Percentiles rank a stretch among this genome's conserved stretches.
Conservation (phyloP, 108 stramenopile genomes). For the Cyclotella kingstonii region DNA sequence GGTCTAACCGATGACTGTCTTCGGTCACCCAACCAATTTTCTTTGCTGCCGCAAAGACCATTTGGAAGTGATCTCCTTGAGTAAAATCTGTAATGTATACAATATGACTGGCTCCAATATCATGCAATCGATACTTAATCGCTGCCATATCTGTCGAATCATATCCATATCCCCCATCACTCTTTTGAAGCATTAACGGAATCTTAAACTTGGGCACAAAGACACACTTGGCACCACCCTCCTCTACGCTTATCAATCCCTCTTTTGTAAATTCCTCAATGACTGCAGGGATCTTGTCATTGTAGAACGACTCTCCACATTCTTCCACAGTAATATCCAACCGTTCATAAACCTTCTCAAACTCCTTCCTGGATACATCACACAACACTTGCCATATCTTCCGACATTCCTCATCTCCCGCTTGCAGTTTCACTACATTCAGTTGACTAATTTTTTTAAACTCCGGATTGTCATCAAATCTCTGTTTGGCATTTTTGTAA, state of each 20-base stretch:
- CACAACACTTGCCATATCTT: slow-evolving; percentile 94
- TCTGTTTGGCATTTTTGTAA: slow-evolving; percentile 96
- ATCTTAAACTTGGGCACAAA: slow-evolving; percentile 83
- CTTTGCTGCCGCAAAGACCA: slow-evolving; percentile 92
- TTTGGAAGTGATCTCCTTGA: slow-evolving; percentile 94
- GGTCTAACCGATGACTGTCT: slow-evolving; percentile 75
- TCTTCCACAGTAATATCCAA: slow-evolving; percentile 91
- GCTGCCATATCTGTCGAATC: slow-evolving; percentile 99
- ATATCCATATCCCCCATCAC: slow-evolving; percentile 98
- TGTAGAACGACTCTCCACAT: slow-evolving; percentile 99
- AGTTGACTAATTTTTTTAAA: slow-evolving; percentile 93
- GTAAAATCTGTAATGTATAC: slow-evolving; percentile 97
- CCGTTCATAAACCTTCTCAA: slow-evolving; percentile 96
- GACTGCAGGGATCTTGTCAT: slow-evolving; percentile 92
- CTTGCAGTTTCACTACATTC: slow-evolving; percentile 96
- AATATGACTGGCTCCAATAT: slow-evolving; percentile 79
- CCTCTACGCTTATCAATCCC: slow-evolving; percentile 72
- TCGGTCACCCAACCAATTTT: slow-evolving; percentile 90
- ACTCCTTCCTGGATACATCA: slow-evolving; percentile 92
- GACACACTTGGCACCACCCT: slow-evolving; percentile 94
- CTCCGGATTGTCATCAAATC: slow-evolving; percentile 90
- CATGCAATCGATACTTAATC: slow-evolving; percentile 87
- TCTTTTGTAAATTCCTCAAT: slow-evolving; percentile 84
- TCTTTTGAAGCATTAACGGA: slow-evolving; percentile 97
- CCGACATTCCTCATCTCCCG: slow-evolving; percentile 89